Evolutionary conservation across 306 rosid species (phyloP).

Genomic region (Fragaria vesca): DNA sequence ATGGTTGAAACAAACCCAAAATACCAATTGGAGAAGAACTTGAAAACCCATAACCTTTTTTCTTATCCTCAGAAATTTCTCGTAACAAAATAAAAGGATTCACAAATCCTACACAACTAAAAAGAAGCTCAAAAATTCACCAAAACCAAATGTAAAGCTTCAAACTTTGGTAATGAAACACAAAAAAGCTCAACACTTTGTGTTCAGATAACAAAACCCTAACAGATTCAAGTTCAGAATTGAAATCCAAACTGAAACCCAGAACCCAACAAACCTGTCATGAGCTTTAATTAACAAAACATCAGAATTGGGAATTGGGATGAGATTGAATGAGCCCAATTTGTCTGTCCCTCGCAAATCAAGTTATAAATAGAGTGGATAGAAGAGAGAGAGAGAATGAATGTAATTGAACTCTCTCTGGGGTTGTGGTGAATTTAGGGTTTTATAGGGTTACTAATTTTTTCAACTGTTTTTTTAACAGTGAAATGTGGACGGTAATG

Average conservation of each 20-base stretch:
- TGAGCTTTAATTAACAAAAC: conserved; percentile 5
- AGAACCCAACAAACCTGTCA: conserved; percentile 15
- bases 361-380: conserved; percentile 5
- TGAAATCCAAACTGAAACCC: not conserved
- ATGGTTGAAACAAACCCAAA: conserved; percentile 2
- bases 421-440: conserved; percentile 29
- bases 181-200: conserved; percentile 14
- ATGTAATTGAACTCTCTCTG: not conserved
- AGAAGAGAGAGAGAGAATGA: conserved; percentile 12
- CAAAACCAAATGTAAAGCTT: not conserved
- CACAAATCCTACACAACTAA: not conserved
- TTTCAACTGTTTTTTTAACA: not conserved
- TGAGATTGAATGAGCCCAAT: not conserved
- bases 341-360: conserved; percentile 8
- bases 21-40: not conserved
- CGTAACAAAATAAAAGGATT: not conserved
- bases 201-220: conserved; percentile 1
- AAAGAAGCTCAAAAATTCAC: not conserved
- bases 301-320: not conserved
- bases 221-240: not conserved
- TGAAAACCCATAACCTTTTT: not conserved
- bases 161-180: not conserved
- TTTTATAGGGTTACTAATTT: not conserved
- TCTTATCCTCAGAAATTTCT: not conserved
- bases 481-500: conserved; percentile 18